These are phyloP conservation scores for Periglandula ipomoeae DNA, from an alignment of 2,329 filamentous ascomycete genomes.

Conservation along the genomic window DNA sequence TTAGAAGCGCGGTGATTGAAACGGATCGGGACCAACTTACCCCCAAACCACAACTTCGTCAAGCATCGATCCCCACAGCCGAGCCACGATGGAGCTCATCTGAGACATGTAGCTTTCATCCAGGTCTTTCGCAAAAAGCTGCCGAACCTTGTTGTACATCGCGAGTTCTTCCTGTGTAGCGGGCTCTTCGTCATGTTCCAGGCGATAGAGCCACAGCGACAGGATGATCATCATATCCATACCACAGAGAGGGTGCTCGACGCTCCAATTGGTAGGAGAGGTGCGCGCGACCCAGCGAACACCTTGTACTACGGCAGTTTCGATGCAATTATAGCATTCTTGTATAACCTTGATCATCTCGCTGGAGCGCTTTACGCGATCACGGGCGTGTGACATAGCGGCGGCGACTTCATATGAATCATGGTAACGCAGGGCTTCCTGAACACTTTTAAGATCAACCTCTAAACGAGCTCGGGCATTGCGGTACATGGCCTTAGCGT, in stretches of 20 bases:
- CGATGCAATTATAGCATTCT: conserved; percentile 95
- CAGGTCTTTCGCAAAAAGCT: conserved; percentile 83
- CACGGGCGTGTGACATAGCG: conserved; percentile 88
- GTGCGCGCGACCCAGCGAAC: conserved; percentile 98
- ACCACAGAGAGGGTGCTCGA: conserved; percentile 93
- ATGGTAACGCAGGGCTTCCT: conserved; percentile 94
- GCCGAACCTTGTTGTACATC: conserved; percentile 90
- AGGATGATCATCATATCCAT: conserved; percentile 97
- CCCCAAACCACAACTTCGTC: conserved; percentile 99
- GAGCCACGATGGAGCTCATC: conserved; percentile 88
- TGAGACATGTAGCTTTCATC: conserved; percentile 74
- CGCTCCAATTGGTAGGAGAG: conserved; percentile 96
- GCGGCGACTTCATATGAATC: conserved; percentile 95
- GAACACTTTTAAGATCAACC: conserved; percentile 90
- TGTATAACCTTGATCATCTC: conserved; percentile 99
- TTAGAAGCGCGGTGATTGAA: background rate
- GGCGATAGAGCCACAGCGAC: conserved; percentile 94
- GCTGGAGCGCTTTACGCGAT: conserved; percentile 86
- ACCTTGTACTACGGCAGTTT: conserved; percentile 87
- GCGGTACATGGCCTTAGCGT: conserved; percentile 93
- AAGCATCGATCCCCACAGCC: conserved; percentile 95
- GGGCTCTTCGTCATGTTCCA: conserved; percentile 96
- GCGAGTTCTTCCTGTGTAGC: conserved; percentile 72
- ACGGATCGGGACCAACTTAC: conserved; percentile 48
- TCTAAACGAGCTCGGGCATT: conserved; percentile 88